Evolutionary conservation across 2,329 filamentous ascomycete species (phyloP), one percentile per base, ranked within the genome.

Genomic region (Aquanectria penicillioides): DNA sequence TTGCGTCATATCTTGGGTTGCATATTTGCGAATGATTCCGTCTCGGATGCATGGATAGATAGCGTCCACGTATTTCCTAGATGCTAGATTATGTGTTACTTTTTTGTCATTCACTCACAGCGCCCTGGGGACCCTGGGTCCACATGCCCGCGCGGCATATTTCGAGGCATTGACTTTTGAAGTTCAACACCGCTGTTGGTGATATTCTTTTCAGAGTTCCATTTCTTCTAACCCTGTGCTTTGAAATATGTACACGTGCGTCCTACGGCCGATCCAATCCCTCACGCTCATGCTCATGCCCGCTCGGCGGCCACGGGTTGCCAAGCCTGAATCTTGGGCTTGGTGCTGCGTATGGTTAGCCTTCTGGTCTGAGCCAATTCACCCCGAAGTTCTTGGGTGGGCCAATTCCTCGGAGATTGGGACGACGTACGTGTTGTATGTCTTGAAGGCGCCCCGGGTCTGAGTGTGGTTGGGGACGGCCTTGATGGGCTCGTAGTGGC

Each of bases 391-490:
- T n/a, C n/a, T n/a, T n/a, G n/a, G n/a, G n/a, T n/a, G n/a, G n/a
- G n/a, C n/a, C n/a, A n/a, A n/a, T n/a, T n/a, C n/a, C n/a, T n/a
- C n/a, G n/a, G n/a, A n/a, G n/a, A n/a, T n/a, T n/a, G n/a, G n/a
- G n/a, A n/a, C 18, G 15, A 89, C 94, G 77, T 79, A 98, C 94
- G 95, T 99, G 81, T 83, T 97, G 80, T 97, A 99, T 28, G 95
- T 88, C 83, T 92, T 96, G 83, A 89, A 99, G 34, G 93, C 94
- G 58, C 86, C 92, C 62, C 90, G 86, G 62, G 85, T 90, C 72
- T 83, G 80, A 23, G 95, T 97, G 69, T 87, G 81, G 76, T 92
- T 95, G 63, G 91, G 89, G 62, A 88, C 81, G 72, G 94, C 74
- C 80, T 84, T 84, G 55, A 83, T 82, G 59, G 88, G 83, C 75